Conservation (phyloP, 768 basidiomycete genomes). For the Favolaschia claudopus region DNA sequence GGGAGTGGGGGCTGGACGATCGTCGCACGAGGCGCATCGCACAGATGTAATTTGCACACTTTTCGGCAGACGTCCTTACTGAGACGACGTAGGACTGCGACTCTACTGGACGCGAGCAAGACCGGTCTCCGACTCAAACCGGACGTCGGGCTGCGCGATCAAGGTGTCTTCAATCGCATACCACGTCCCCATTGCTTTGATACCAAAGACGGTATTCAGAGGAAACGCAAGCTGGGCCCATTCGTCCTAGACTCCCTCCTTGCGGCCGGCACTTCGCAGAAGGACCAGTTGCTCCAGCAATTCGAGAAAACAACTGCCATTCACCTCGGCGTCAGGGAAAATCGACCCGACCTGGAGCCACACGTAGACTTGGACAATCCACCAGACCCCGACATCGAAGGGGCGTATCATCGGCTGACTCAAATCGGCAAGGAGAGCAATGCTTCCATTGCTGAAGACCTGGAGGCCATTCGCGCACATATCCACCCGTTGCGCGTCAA, state of each 20-base stretch:
- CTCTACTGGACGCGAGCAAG: slow-evolving; percentile 57
- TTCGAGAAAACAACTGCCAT: not conserved
- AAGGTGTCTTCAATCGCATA: slow-evolving; percentile 19
- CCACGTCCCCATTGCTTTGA: slow-evolving; percentile 5
- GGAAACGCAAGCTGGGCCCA: not conserved
- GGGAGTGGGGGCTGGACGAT: slow-evolving; percentile 41
- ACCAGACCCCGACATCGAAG: not conserved
- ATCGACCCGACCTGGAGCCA: not conserved
- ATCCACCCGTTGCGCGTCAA: not conserved
- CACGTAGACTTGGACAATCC: not conserved
- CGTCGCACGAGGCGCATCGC: slow-evolving; percentile 48
- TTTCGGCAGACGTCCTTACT: not conserved
- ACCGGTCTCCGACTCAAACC: slow-evolving; percentile 51
- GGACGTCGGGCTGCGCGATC: slow-evolving; percentile 38
- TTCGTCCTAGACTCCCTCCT: slow-evolving; percentile 12
- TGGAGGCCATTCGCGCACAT: not conserved
- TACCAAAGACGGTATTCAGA: not conserved
- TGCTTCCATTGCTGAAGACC: not conserved
- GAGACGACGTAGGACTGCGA: slow-evolving; percentile 49
- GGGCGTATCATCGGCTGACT: not conserved
- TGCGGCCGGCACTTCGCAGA: not conserved
- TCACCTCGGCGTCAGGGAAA: not conserved
- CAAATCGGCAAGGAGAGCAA: not conserved
- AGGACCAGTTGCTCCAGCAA: not conserved
- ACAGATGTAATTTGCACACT: slow-evolving; percentile 45